These are phyloP conservation scores for Zygnema circumcarinatum DNA, from an alignment of 139 green algal species.

Conservation along the genomic window DNA sequence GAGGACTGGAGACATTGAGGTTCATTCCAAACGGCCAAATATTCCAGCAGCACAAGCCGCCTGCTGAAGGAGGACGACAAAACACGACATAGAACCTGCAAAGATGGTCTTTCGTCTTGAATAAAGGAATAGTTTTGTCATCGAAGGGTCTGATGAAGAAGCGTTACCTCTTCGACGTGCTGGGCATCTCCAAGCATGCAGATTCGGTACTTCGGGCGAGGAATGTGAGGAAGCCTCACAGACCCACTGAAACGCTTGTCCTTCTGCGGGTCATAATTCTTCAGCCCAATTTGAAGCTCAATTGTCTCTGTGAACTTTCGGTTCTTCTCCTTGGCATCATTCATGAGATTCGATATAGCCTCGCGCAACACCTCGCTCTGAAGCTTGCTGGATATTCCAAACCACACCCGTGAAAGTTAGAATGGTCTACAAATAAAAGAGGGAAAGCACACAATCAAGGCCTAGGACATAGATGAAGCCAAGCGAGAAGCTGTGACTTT, in stretches of 20 bases:
- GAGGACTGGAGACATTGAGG: too few relatives aligned
- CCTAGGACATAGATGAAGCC: not conserved
- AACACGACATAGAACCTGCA: too few relatives aligned
- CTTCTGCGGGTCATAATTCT: conserved; percentile 99
- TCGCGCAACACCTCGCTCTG: conserved; percentile 65
- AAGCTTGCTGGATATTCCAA: conserved; percentile 64
- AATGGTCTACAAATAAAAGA: conserved; percentile 1
- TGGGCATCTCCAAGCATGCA: conserved; percentile 98
- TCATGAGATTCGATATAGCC: conserved; percentile 72
- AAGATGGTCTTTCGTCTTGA: too few relatives aligned
- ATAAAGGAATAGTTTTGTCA: too few relatives aligned
- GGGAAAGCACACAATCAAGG: not conserved
- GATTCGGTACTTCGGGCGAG: conserved; percentile 89
- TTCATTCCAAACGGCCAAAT: too few relatives aligned
- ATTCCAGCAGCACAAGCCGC: too few relatives aligned
- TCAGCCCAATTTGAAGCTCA: conserved; percentile 98
- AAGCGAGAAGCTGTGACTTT: not conserved
- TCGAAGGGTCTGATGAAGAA: too few relatives aligned
- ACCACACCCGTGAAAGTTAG: not conserved
- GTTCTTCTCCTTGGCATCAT: conserved; percentile 85
- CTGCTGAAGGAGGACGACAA: too few relatives aligned
- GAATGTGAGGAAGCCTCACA: conserved; percentile 94
- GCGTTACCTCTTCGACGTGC: conserved; percentile 69
- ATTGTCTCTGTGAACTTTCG: conserved; percentile 99
- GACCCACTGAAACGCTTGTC: conserved; percentile 99